Percentiles rank a stretch among this genome's conserved stretches.
Evolutionary conservation across 441 rosid genomes (phyloP).

Genomic region (Syzygium malaccense): DNA sequence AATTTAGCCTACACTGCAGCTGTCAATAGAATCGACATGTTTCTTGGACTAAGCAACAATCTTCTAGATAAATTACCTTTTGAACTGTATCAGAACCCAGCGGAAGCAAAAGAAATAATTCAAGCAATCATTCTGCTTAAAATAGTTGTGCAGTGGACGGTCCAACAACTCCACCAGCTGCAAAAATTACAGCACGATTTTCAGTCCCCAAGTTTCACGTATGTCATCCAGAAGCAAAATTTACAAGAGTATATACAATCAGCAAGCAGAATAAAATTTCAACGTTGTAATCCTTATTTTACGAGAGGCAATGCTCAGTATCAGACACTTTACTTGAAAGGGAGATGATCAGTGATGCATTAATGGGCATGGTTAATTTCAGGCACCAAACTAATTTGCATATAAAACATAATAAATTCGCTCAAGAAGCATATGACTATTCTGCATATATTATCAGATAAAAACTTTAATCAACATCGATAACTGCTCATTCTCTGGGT

Average conservation of each 20-base stretch:
- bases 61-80: constrained; percentile 35
- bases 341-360: neutral
- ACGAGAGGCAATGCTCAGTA: neutral
- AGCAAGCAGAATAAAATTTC: neutral
- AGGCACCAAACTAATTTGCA: neutral
- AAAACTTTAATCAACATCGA: neutral
- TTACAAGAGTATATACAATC: neutral
- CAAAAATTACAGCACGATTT: constrained; percentile 9
- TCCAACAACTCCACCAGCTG: constrained; percentile 98
- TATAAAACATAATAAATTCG: neutral
- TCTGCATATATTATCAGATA: neutral
- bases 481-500: neutral
- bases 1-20: neutral
- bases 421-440: neutral
- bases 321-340: neutral
- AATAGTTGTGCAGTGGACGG: constrained; percentile 79
- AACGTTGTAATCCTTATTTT: neutral
- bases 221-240: neutral
- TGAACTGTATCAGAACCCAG: constrained; percentile 94
- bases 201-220: constrained; percentile 4
- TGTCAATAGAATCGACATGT: neutral
- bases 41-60: neutral
- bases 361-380: neutral
- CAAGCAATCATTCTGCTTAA: constrained; percentile 91
- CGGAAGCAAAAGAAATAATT: constrained; percentile 99